Evolutionary conservation across 176 grass and related monocot genomes (phyloP), one percentile per base, ranked within the genome.

Genomic region (Elaeis guineensis): DNA sequence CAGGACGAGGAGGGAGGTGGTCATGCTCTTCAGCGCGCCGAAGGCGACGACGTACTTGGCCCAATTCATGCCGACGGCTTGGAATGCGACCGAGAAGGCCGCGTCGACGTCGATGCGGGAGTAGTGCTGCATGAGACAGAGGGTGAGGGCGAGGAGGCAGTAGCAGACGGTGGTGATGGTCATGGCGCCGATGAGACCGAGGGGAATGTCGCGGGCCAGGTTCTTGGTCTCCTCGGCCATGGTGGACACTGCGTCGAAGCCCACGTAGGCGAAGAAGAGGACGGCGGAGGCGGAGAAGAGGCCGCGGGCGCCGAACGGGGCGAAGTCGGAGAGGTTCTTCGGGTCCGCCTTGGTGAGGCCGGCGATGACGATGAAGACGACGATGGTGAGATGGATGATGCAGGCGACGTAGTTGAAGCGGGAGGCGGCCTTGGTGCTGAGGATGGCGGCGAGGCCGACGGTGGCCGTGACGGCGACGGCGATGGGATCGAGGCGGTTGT

Each of bases 401-500:
- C 35, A 39, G 7, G 35, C 35, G 35, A 39, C 9, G 35, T 39
- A 39, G 35, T 39, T 39, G 35, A 39, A 39, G 35, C 35, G 35
- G 8, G 35, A 39, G 8, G 65, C 21, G 4, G 8, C 65, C 52
- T 68, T 68, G 25, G 65, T 68, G 26, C 25, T 30, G 5, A 9
- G 15, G 22, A 54, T 24, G 2, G 65, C 51, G 0, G 51, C 50
- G 51, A 67, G 16, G 51, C 65, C 30, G 23, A 67, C 18, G 23
- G 20, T 0, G 9, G 17, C 21, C 51, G 54, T 67, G 25, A 67
- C 25, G 4, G 19, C 25, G 11, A 67, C 25, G 17, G 65, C 17
- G 8, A 67, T 67, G 24, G 65, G 65, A 50, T 67, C 65, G 23
- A 67, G 65, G 1, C 14, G 25, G 65, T 25, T 55, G 51, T 67